These are phyloP conservation scores for Fusarium sterilihyphosum DNA, from an alignment of 2,329 filamentous ascomycete species.

Conservation along the genomic window DNA sequence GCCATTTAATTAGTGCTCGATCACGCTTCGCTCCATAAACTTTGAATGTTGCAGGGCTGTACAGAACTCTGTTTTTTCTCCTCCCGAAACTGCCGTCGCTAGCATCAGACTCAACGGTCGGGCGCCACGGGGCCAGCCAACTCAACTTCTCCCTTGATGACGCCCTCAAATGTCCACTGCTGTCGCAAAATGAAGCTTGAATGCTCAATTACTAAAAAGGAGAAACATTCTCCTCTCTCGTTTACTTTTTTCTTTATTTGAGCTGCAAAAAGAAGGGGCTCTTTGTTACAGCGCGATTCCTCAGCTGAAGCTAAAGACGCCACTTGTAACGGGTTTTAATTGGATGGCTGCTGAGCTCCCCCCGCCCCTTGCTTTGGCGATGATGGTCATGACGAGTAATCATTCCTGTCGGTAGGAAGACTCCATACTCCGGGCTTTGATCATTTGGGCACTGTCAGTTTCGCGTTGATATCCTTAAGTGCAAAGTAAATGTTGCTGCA, in stretches of 20 bases:
- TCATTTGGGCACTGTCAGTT: neutral
- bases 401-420: neutral
- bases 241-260: neutral
- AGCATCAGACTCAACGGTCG: neutral
- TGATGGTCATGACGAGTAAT: neutral
- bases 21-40: neutral
- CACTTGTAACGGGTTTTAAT: constrained; percentile 19
- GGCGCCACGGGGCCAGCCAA: neutral
- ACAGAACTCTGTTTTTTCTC: neutral
- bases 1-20: too few species aligned
- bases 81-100: neutral
- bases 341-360: constrained; percentile 2
- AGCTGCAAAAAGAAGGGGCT: constrained; percentile 4
- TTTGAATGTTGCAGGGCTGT: neutral
- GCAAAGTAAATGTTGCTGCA: too few species aligned
- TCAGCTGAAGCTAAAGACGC: constrained; percentile 23
- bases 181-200: neutral
- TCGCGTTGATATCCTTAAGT: fast-evolving
- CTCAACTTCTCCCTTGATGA: neutral
- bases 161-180: neutral
- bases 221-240: neutral
- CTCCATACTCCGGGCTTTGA: neutral
- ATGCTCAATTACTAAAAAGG: neutral
- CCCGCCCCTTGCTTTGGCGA: constrained; percentile 1
- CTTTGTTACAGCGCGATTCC: neutral